phyloP scores from a whole-genome alignment of 2,329 filamentous ascomycete genomes.

The Westerdykella sp. region DNA sequence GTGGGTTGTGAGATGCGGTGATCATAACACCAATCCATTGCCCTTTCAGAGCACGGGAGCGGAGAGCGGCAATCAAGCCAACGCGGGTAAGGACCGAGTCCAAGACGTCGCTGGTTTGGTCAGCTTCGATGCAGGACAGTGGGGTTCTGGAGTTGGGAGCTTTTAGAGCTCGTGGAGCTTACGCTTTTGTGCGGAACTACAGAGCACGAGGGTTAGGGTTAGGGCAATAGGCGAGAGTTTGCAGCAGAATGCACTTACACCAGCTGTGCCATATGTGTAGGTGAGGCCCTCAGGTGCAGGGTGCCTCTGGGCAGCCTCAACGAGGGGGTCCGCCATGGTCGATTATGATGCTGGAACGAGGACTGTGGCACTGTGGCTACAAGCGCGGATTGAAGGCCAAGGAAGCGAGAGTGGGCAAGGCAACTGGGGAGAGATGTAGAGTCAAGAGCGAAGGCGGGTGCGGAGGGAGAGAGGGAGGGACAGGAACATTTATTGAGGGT shows the following conservation, averaged over 20 bases:
- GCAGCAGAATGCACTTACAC: slow-evolving; percentile 40
- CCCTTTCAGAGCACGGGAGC: slow-evolving; percentile 82
- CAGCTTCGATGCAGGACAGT: slow-evolving; percentile 19
- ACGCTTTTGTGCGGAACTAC: slow-evolving; percentile 66
- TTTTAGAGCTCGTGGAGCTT: slow-evolving; percentile 30
- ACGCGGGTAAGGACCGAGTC: slow-evolving; percentile 91
- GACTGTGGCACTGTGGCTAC: background rate
- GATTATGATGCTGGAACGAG: background rate
- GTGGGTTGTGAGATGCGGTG: slow-evolving; percentile 60
- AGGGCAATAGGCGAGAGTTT: slow-evolving; percentile 8
- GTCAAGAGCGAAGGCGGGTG: background rate
- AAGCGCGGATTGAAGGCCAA: too few relatives aligned
- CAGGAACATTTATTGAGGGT: too few relatives aligned
- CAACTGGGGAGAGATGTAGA: background rate
- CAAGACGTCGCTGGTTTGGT: slow-evolving; percentile 59
- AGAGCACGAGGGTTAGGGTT: background rate
- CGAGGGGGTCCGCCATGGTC: slow-evolving; percentile 29
- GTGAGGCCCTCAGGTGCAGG: slow-evolving; percentile 32
- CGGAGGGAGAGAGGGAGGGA: too few relatives aligned
- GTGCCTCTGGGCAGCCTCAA: slow-evolving; percentile 29
- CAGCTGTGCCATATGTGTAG: slow-evolving; percentile 39
- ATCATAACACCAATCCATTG: slow-evolving; percentile 87
- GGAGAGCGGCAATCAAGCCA: slow-evolving; percentile 78
- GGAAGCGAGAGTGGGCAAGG: too few relatives aligned
- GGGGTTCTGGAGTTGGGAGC: slow-evolving; percentile 22